Evolutionary conservation across 805 yeast genomes (phyloP).

Genomic region (Pichia heedii): DNA sequence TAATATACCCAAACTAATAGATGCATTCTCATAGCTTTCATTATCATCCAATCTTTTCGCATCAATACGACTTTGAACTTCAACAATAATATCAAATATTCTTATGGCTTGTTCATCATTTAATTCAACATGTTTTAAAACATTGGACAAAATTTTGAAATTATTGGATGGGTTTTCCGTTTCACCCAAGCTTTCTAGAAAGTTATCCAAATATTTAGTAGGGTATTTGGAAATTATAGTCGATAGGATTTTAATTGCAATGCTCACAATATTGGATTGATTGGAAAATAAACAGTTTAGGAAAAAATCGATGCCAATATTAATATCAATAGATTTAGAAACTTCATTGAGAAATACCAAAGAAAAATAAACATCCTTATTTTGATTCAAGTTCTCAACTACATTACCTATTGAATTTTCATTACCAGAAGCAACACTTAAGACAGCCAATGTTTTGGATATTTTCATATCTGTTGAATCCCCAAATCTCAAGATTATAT

Average conservation of each 20-base stretch:
- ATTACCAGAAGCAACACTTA: constrained; percentile 27
- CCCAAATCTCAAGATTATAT: constrained; percentile 14
- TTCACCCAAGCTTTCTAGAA: constrained; percentile 24
- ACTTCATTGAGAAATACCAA: constrained; percentile 42
- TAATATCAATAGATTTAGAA: constrained; percentile 29
- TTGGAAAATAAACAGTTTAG: constrained; percentile 21
- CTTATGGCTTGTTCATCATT: constrained; percentile 4
- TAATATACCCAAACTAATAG: constrained; percentile 20
- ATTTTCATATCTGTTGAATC: constrained; percentile 17
- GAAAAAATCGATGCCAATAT: constrained; percentile 30
- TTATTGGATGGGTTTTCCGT: background rate
- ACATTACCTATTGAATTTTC: constrained; percentile 21
- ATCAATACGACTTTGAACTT: background rate
- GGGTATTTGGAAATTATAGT: constrained; percentile 35
- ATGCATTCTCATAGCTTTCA: constrained; percentile 15
- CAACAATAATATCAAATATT: constrained; percentile 3
- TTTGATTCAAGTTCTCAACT: constrained; percentile 14
- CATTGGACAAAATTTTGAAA: constrained; percentile 10
- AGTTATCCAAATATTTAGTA: constrained; percentile 28
- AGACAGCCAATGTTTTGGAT: constrained; percentile 26
- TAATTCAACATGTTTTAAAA: constrained; percentile 5
- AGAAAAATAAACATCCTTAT: constrained; percentile 21
- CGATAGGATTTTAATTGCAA: constrained; percentile 48
- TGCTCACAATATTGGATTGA: constrained; percentile 29
- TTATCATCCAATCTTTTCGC: constrained; percentile 8